A percentile compares a stretch with the other conserved stretches of the same genome.
Conservation (phyloP, 345 rosid genomes). For the Physaria fendleri region DNA sequence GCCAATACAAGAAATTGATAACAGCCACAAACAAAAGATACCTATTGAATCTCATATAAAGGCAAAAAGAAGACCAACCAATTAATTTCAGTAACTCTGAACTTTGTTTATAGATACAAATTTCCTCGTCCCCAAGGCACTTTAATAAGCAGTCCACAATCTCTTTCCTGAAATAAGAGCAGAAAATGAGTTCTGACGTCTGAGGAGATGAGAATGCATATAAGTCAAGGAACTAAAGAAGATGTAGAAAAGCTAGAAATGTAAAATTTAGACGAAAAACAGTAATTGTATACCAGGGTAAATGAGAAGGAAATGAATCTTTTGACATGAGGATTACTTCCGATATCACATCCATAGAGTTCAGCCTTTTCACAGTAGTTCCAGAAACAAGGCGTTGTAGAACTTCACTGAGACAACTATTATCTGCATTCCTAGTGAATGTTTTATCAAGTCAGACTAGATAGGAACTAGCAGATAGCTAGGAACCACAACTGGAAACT, state of each 20-base stretch:
- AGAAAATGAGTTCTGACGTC: constrained; percentile 13
- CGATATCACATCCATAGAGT: constrained; percentile 77
- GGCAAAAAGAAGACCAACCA: constrained; percentile 40
- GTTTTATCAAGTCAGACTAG: constrained; percentile 33
- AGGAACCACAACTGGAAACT: not conserved
- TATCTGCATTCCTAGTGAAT: constrained; percentile 45
- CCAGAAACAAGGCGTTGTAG: constrained; percentile 60
- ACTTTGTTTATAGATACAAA: constrained; percentile 42
- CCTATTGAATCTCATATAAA: not conserved
- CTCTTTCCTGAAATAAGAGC: constrained; percentile 51
- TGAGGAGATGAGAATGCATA: too few relatives aligned
- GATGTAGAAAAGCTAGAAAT: not conserved
- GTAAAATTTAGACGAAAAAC: not conserved
- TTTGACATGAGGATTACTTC: constrained; percentile 44
- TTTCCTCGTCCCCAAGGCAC: constrained; percentile 56
- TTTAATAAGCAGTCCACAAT: constrained; percentile 52
- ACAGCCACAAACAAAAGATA: constrained; percentile 2
- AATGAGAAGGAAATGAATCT: constrained; percentile 40
- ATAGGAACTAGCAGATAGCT: too few relatives aligned
- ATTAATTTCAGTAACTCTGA: constrained; percentile 51
- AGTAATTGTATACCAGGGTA: constrained; percentile 46
- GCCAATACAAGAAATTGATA: not conserved
- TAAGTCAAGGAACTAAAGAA: constrained; percentile 19
- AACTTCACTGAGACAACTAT: constrained; percentile 60
- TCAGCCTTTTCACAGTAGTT: constrained; percentile 54